These are phyloP conservation scores for Dictyostelium firmibasis DNA, from an alignment of 78 protist genomes.

Conservation along the genomic window DNA sequence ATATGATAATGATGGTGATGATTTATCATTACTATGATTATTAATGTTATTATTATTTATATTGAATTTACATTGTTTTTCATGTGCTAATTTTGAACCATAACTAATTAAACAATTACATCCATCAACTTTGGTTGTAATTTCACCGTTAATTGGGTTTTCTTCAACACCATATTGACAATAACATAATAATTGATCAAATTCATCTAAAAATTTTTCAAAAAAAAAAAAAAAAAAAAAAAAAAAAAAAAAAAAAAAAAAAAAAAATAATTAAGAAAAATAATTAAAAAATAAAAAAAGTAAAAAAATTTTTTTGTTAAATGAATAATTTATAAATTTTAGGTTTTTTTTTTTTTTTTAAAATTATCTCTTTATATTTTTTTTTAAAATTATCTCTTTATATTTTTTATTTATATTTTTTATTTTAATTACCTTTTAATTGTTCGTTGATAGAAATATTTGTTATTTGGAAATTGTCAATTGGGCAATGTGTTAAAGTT, in stretches of 20 bases:
- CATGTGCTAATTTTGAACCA: slow-evolving; percentile 41
- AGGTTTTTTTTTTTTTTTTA: too few relatives aligned
- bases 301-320: too few relatives aligned
- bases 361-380: too few relatives aligned
- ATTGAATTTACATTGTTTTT: slow-evolving; percentile 13
- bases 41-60: too few relatives aligned
- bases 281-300: too few relatives aligned
- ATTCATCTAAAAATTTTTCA: slow-evolving; percentile 15
- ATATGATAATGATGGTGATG: background rate
- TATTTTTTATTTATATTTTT: too few relatives aligned
- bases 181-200: slow-evolving; percentile 57
- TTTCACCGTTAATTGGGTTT: slow-evolving; percentile 3
- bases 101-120: slow-evolving; percentile 34
- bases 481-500: slow-evolving; percentile 18
- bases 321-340: too few relatives aligned
- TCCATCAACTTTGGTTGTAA: slow-evolving; percentile 22
- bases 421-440: slow-evolving; percentile 3
- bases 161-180: slow-evolving; percentile 57
- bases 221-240: background rate
- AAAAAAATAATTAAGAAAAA: background rate
- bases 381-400: too few relatives aligned
- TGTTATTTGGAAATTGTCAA: background rate
- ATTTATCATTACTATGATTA: background rate
- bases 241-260: background rate
- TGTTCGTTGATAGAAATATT: background rate